phyloP scores from a whole-genome alignment of 1,139 yeast species.

The Yamadazyma sp. region DNA sequence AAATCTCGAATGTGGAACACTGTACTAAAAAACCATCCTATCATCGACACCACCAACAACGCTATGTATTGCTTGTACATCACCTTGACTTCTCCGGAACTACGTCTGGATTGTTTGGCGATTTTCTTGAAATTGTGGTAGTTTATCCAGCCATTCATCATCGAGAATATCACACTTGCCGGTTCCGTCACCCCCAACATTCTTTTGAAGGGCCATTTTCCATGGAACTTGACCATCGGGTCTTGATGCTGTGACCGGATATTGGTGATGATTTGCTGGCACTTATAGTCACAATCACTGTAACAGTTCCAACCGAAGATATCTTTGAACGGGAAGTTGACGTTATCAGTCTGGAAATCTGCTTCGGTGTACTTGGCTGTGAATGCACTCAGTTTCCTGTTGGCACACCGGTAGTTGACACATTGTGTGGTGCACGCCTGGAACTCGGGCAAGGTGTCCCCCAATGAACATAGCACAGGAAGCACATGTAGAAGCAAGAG shows the following conservation, averaged over 20 bases:
- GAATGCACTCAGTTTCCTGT: conserved; percentile 7
- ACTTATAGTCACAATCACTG: conserved; percentile 43
- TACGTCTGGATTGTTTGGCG: conserved; percentile 25
- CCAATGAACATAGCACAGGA: conserved; percentile 20
- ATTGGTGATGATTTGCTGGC: conserved; percentile 38
- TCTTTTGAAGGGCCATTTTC: conserved; percentile 48
- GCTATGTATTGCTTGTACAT: conserved; percentile 36
- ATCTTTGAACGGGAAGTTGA: conserved; percentile 18
- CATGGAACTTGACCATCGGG: conserved; percentile 42
- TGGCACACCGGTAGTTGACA: conserved; percentile 10
- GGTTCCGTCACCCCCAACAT: conserved; percentile 42
- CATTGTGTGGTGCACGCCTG: conserved; percentile 19
- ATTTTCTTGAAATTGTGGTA: conserved; percentile 31
- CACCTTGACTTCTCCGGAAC: conserved; percentile 14
- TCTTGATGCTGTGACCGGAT: conserved; percentile 19
- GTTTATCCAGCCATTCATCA: conserved; percentile 39
- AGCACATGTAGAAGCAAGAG: neutral
- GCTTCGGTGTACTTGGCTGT: conserved; percentile 12
- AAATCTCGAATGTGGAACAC: conserved; percentile 43
- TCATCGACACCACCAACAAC: conserved; percentile 28
- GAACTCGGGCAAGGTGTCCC: conserved; percentile 32
- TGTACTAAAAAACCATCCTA: conserved; percentile 43
- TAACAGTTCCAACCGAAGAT: conserved; percentile 37
- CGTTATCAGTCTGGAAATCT: conserved; percentile 17
- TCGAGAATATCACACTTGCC: conserved; percentile 36